Base-by-base conservation (phyloP, 805 yeast species). In the Candida schatavii region DNA sequence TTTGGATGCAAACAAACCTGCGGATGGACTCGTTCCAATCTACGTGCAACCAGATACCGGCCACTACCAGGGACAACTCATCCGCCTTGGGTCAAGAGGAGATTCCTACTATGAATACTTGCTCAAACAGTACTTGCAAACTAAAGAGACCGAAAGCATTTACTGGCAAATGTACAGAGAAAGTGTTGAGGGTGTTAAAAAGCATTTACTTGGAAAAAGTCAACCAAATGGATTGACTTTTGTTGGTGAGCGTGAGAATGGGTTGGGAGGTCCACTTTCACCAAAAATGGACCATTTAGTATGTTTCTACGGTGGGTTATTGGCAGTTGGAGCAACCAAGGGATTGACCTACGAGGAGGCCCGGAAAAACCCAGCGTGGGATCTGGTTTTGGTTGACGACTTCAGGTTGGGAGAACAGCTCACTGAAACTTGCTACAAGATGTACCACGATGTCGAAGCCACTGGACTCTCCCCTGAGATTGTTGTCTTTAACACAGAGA, bases 41-140 rank as follows among this genome's bases (percentile, higher is more conserved):
- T 85, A 70, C 55, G 80, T 90, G 28, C 68, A 78, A 28, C 93
- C 96, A 6, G 83, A 80, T 32, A 75, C 83, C 0, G 97, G 93
- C 4, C 66, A 70, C 46, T 88, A 78, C 59, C 77, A 70, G 45
- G 88, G 88, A 0, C 52, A 57, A 2, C 62, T 76, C 40, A 87
- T 91, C 46, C 75, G 97, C 48, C 66, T 90, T 42, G 97, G 97
- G 0, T 85, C 95, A 0, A 74, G 97, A 51, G 97, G 96, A 37
- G 97, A 89, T 62, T 87, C 96, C 0, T 90, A 89, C 59, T 89
- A 90, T 57, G 97, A 90, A 64, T 88, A 88, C 58, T 68, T 90
- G 35, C 70, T 89, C 49, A 89, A 89, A 61, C 96, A 88, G 62
- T 87, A 84, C 55, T 63, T 90, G 49, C 90, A 86, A 61, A 88